Evolutionary conservation across 129 eudicot genomes (phyloP).

Genomic region (Smallanthus sonchifolius): DNA sequence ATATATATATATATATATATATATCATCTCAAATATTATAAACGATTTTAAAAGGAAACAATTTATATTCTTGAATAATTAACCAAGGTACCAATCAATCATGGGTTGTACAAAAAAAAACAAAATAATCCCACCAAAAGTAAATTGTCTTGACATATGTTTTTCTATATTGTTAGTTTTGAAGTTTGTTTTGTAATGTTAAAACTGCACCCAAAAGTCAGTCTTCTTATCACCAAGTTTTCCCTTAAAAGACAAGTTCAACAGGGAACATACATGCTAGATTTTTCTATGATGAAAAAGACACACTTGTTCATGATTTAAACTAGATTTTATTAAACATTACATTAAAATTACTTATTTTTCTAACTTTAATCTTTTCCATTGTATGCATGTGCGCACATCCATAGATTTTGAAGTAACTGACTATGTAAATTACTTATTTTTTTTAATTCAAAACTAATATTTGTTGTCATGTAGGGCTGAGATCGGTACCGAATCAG

Average conservation of each 20-base stretch:
- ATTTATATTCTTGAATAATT: not conserved
- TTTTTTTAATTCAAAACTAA: no score
- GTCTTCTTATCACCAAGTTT: not conserved
- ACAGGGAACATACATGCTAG: not conserved
- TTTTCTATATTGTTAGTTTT: not conserved
- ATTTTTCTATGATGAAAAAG: not conserved
- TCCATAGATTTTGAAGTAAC: no score
- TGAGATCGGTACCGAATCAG: no score
- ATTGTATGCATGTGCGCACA: no score
- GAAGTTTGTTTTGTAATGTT: not conserved
- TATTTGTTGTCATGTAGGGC: no score
- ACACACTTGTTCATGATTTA: not conserved
- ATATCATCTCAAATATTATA: no score
- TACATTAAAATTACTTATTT: not conserved
- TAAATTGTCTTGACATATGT: not conserved
- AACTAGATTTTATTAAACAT: not conserved
- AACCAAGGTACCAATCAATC: not conserved
- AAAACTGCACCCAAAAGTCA: conserved; percentile 1
- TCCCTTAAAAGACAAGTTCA: not conserved
- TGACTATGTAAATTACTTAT: no score
- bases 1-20: no score
- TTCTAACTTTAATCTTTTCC: not conserved
- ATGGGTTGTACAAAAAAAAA: not conserved
- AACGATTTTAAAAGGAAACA: not conserved
- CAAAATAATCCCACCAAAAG: not conserved